Evolutionary conservation across 2,329 filamentous ascomycete species (phyloP).

Genomic region (Fusarium liriodendri): DNA sequence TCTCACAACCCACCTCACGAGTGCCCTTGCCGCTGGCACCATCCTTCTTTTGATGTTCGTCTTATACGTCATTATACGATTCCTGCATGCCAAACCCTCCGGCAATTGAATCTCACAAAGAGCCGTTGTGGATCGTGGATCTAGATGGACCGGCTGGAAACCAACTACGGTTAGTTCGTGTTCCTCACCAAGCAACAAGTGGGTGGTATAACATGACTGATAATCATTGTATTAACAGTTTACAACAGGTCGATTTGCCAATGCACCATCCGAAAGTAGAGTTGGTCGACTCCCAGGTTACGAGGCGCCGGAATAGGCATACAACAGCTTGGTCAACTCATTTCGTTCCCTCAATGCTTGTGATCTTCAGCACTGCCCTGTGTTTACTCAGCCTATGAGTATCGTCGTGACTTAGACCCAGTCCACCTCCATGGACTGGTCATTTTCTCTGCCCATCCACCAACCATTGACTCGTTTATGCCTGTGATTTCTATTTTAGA

Average conservation of each 20-base stretch:
- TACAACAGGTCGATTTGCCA: not conserved
- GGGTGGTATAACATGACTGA: not conserved
- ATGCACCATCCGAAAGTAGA: not conserved
- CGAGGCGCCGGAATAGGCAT: not conserved
- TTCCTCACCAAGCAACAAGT: not conserved
- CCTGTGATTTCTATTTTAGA: not conserved
- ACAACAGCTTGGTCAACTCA: not conserved
- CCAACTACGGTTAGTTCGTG: not conserved
- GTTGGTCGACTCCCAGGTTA: not conserved
- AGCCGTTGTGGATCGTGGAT: not conserved
- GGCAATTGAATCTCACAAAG: not conserved
- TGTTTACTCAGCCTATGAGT: not conserved
- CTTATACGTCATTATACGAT: not conserved
- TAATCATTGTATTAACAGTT: not conserved
- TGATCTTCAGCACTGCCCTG: not conserved
- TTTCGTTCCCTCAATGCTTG: not conserved
- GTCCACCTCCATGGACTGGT: not conserved
- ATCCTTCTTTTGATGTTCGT: not conserved
- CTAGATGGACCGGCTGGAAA: not conserved
- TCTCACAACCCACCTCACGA: not conserved
- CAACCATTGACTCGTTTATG: not conserved
- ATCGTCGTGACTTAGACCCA: not conserved
- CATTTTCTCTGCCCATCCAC: not conserved
- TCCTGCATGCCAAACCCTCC: not conserved
- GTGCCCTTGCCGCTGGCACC: not conserved